Base-by-base conservation (phyloP, 2,329 filamentous ascomycete genomes). In the Microcyclosporella mali region DNA sequence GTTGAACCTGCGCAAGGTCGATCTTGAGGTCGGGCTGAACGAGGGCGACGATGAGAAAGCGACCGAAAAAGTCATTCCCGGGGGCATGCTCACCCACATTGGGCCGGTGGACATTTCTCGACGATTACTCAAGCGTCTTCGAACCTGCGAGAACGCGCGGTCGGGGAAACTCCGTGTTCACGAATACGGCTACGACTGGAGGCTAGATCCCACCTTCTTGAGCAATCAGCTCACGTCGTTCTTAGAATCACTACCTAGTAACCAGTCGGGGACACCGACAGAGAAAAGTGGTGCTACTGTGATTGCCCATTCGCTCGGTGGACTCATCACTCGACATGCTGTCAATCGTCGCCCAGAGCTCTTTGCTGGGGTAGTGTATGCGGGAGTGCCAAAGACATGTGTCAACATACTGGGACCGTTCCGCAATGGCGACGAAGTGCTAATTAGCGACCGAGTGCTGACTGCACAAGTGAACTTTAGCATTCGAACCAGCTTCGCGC, bases 171-270 rank as follows among this genome's bases (percentile, higher is more conserved):
- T 95, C 4, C 75, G 88, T 35, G 77, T 95, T 1, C 88, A 88
- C 71, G 84, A 95, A 56, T 97, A 90, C 59, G 88, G 89, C 14
- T 97, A 95, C 57, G 90, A 97, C 66, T 97, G 90, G 90, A 77
- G 90, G 12, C 70, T 95, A 30, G 92, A 86, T 50, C 90, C 90
- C 1, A 77, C 83, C 57, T 70, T 88, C 1, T 74, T 92, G 0
- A 88, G 85, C 2, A 71, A 73, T 34, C 79, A 79, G 47, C 69
- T 97, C n/a, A 78, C 82, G 28, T 67, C 75, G 14, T 95, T 86
- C 56, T 70, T 97, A 11, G 79, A 85, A 58, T 72, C 67, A 2
- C 70, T 97, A 1, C 84, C 84, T 0, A 88, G 80, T 39, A 95
- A 95, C 57, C 73, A 77, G 35, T 70, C 74, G 2, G 72, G 68